Conservation (phyloP, 352 stramenopile genomes). For the Globisporangium alternatum region DNA sequence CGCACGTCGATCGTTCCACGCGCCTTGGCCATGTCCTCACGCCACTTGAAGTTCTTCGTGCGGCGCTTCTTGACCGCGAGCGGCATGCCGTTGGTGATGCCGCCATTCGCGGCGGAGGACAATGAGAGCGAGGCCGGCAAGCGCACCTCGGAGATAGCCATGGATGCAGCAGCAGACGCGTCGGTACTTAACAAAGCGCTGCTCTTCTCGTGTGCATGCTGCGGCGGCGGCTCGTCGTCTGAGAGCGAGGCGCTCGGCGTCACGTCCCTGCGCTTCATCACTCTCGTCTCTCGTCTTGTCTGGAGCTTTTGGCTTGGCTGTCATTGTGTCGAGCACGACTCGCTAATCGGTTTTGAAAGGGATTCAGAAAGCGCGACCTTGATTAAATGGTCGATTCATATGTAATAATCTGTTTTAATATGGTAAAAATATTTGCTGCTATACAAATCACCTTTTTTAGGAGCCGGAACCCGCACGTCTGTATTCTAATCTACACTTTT, state of each 20-base stretch:
- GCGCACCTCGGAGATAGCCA: neutral
- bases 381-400: too few species aligned
- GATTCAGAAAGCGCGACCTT: too few species aligned
- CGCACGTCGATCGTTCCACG: conserved; percentile 38
- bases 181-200: neutral
- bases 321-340: neutral
- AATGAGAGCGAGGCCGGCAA: neutral
- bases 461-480: too few species aligned
- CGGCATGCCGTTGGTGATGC: neutral
- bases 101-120: neutral
- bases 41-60: conserved; percentile 81
- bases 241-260: conserved; percentile 4
- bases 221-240: conserved; percentile 1
- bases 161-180: neutral
- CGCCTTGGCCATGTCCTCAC: conserved; percentile 64
- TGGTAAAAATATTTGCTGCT: too few species aligned
- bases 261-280: conserved; percentile 14
- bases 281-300: too few species aligned
- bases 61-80: conserved; percentile 71
- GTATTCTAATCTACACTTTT: too few species aligned
- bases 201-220: neutral
- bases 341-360: neutral
- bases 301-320: neutral
- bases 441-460: too few species aligned
- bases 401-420: too few species aligned